A percentile compares a stretch with the other conserved stretches of the same genome.
phyloP scores from a whole-genome alignment of 805 yeast species.

The Kazachstania taianensis region DNA sequence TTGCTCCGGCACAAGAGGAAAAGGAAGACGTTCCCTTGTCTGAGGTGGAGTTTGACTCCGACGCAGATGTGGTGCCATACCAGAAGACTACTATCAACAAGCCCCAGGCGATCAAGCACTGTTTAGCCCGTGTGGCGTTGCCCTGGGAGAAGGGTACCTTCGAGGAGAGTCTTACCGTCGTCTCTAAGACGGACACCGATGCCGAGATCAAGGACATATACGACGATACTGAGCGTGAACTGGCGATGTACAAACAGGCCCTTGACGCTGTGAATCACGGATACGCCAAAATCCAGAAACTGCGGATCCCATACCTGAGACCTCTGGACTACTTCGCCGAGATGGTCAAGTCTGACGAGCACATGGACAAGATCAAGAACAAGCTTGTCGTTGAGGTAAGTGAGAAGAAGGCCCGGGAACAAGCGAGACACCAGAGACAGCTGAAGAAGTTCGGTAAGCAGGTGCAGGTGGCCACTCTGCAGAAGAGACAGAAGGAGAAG shows the following conservation, averaged over 20 bases:
- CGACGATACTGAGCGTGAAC: constrained; percentile 92
- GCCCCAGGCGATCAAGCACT: constrained; percentile 65
- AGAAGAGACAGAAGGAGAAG: constrained; percentile 89
- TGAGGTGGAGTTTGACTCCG: constrained; percentile 87
- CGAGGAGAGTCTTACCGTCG: constrained; percentile 72
- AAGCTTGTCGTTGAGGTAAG: constrained; percentile 71
- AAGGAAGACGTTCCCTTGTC: constrained; percentile 74
- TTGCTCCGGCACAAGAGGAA: constrained; percentile 43
- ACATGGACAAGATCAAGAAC: constrained; percentile 85
- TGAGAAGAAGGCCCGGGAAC: constrained; percentile 83
- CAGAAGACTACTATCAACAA: constrained; percentile 86
- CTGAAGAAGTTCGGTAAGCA: constrained; percentile 96
- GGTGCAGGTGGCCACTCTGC: constrained; percentile 87
- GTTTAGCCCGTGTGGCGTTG: constrained; percentile 55
- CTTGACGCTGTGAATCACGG: constrained; percentile 72
- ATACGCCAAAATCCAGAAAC: constrained; percentile 50
- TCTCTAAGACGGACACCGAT: constrained; percentile 51
- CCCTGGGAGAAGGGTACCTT: constrained; percentile 56
- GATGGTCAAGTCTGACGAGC: constrained; percentile 96
- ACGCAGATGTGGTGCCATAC: constrained; percentile 88
- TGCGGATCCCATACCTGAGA: constrained; percentile 80
- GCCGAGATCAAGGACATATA: constrained; percentile 72
- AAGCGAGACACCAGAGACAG: constrained; percentile 87
- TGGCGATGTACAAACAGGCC: constrained; percentile 92
- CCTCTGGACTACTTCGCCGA: constrained; percentile 97